These are phyloP conservation scores for Dioscorea dumetorum DNA, from an alignment of 106 monocot genomes.

Conservation along the genomic window DNA sequence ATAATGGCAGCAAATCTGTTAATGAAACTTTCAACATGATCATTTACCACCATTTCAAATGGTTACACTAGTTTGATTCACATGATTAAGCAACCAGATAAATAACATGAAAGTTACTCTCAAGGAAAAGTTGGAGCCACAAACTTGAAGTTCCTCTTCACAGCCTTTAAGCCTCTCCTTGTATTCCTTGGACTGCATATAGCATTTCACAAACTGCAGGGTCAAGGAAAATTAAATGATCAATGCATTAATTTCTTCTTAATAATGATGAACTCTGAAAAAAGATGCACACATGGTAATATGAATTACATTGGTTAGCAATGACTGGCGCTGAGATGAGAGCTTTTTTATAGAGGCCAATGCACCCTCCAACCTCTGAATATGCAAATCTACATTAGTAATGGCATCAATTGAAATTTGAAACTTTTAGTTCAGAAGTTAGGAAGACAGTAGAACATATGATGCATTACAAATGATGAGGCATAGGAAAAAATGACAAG, in stretches of 20 bases:
- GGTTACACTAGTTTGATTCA: not conserved
- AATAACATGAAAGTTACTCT: not conserved
- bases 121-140: not conserved
- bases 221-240: not conserved
- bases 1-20: not conserved
- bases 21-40: not conserved
- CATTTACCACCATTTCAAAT: not conserved
- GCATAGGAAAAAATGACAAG: not conserved
- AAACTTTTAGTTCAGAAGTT: not conserved
- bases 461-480: not conserved
- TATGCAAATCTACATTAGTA: not conserved
- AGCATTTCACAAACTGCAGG: slow-evolving; percentile 49
- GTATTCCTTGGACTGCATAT: slow-evolving; percentile 45
- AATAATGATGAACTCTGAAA: not conserved
- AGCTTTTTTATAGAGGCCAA: slow-evolving; percentile 54
- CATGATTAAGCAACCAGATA: not conserved
- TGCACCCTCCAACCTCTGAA: slow-evolving; percentile 75
- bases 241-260: not conserved
- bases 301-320: slow-evolving; percentile 48
- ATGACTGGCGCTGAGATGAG: slow-evolving; percentile 42
- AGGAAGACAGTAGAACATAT: not conserved
- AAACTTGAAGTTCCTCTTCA: slow-evolving; percentile 67
- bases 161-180: slow-evolving; percentile 50
- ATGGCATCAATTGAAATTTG: not conserved
- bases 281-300: not conserved